Base-by-base conservation (phyloP, 1,284 basidiomycete species). In the Kalmanozyma brasiliensis region DNA sequence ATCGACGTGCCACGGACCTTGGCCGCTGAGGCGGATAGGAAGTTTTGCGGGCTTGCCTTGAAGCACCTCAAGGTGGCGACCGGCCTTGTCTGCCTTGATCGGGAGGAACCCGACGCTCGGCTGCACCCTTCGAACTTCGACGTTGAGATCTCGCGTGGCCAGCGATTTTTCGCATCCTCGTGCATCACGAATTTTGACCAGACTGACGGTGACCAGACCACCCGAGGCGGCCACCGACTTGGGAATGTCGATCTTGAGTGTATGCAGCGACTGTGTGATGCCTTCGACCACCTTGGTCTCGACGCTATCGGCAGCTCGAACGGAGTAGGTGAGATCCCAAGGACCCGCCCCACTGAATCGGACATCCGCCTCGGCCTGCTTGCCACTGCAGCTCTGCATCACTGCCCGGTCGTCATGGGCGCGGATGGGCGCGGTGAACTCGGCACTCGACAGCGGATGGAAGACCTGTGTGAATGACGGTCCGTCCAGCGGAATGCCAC, bases 51-150 rank as follows among this genome's bases (percentile, higher is more conserved):
- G 83, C 60, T 92, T 89, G 38, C 90, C 88, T 74, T 95, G 90
- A n/a, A 92, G 86, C 36, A 94, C 87, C 4, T 88, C 87, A 8
- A 89, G 83, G 37, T 86, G 85, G 40, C 75, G 69, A 29, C 26
- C 26, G n/a, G 46, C 55, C 22, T 45, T 49, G 6, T 52, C 51
- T 8, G 88, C 87, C 64, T 86, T 75, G 47, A 59, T 43, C 9
- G 74, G 86, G 35, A 89, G 87, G 83, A 98, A 96, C 75, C 89
- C 89, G 19, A 87, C 93, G 1, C 91, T 94, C 3, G 95, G 93
- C 88, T 91, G 89, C 14, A 90, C 86, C 53, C 92, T 86, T 73
- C 91, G 88, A n/a, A 98, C 92, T 71, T 93, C 92, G 49, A 96
- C 90, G n/a, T 89, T 87, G 46, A 96, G 84, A 14, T 92, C 91